A percentile compares a stretch with the other conserved stretches of the same genome.
phyloP scores from a whole-genome alignment of 257 asterid genomes.

The Plectranthus barbatus region DNA sequence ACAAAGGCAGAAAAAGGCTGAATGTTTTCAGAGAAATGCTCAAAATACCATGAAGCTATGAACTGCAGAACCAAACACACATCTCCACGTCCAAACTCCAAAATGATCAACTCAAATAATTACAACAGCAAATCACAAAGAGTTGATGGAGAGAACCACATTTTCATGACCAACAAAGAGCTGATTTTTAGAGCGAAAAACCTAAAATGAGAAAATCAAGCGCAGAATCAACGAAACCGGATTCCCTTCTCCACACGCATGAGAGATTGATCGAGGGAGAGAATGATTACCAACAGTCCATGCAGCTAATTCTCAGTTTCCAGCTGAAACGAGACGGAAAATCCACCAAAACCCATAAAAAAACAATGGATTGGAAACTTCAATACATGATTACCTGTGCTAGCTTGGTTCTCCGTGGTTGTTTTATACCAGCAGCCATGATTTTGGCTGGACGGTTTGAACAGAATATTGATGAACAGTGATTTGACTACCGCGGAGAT shows the following conservation, averaged over 20 bases:
- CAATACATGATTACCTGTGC: too few species aligned
- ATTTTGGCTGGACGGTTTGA: conserved; percentile 28
- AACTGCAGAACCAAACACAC: neutral
- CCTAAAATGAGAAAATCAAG: conserved; percentile 5
- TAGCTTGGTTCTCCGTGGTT: neutral
- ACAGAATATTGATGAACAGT: neutral
- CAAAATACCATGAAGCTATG: neutral
- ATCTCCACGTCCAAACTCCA: neutral
- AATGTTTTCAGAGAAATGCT: neutral
- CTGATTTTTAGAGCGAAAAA: neutral
- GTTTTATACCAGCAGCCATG: conserved; percentile 31
- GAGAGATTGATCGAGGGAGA: conserved; percentile 4
- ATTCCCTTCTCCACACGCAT: conserved; percentile 11
- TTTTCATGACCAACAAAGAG: conserved; percentile 6
- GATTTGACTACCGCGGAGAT: neutral
- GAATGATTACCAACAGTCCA: conserved; percentile 5
- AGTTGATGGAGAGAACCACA: conserved; percentile 12
- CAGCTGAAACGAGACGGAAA: conserved; percentile 24
- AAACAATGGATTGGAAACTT: neutral
- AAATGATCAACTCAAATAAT: neutral
- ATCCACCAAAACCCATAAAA: neutral
- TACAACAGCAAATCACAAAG: neutral
- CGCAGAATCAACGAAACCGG: neutral
- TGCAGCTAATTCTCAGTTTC: conserved; percentile 21
- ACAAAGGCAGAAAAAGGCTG: neutral